Base-by-base conservation (phyloP, 176 grass and related monocot genomes). In the Miscanthus lutarioriparius region DNA sequence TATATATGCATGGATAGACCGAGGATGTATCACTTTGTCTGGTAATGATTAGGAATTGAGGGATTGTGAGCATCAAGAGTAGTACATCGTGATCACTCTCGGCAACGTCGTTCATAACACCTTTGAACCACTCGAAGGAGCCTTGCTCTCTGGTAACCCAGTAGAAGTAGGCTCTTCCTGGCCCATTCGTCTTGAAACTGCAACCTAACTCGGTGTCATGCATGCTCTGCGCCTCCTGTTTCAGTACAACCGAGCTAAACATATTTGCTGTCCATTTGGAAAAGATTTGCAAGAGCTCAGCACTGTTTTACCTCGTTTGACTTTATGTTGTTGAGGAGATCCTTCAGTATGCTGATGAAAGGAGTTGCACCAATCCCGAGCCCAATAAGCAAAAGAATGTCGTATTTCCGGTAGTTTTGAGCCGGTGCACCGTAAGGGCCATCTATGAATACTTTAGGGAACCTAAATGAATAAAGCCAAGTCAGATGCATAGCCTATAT, bases 111-210 rank as follows among this genome's bases (percentile, higher is more conserved):
- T 99, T 94, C 97, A 99, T 96, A 69, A 99, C 97, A 77, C 97
- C 81, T 92, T 96, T 99, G 83, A 99, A 99, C 97, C 97, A 99
- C 70, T 99, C 93, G 22, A 99, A 99, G 11, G 97, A 99, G 33
- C 97, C 97, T 83, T 99, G 93, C 80, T 99, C 93, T 87, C 97
- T 96, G 64, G 97, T 99, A 22, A 99, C 93, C 91, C 91, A 99
- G 84, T 99, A 99, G 85, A 99, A 99, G 70, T 99, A 99, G 48
- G 97, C 97, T 86, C 93, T 94, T 67, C 93, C 94, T 64, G 97
- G 97, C 13, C 81, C 88, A 84, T 91, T 88, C 59, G 83, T 78
- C 87, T 95, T 90, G 62, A 86, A 86, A 68, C 84, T 86, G 67
- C 70, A 85, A 64, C 78, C 81, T 76, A 93, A 82, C 76, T 90